phyloP scores from a whole-genome alignment of 306 rosid species.

The Dicorynia guianensis region DNA sequence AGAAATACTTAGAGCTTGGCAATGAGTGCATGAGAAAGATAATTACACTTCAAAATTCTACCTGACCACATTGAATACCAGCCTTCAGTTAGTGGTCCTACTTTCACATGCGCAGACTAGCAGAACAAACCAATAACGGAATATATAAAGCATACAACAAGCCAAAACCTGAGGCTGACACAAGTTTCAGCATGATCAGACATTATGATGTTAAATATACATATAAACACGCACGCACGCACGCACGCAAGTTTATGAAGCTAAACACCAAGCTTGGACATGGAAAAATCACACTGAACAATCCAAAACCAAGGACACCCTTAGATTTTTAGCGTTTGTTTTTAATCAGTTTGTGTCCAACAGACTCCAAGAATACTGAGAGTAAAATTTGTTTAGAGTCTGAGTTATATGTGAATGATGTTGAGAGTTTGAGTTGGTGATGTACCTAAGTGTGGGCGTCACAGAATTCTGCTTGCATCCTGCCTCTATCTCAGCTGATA shows the following conservation, averaged over 20 bases:
- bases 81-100: conserved; percentile 9
- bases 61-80: conserved; percentile 9
- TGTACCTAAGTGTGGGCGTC: no score
- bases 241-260: not conserved
- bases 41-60: conserved; percentile 9
- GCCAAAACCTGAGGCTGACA: conserved; percentile 23
- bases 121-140: conserved; percentile 21
- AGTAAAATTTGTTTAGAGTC: no score
- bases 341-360: no score
- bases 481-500: no score
- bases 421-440: no score
- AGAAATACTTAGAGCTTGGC: conserved; percentile 18
- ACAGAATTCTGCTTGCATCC: no score
- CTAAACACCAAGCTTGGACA: not conserved
- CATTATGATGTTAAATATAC: no score
- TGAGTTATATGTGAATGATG: no score
- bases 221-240: no score
- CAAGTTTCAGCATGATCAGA: conserved; percentile 19
- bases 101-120: conserved; percentile 24
- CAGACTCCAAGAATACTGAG: no score
- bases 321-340: no score
- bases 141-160: conserved; percentile 22
- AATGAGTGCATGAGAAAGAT: conserved; percentile 17
- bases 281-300: not conserved
- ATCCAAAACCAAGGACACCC: not conserved